These are phyloP conservation scores for Gyromitra esculenta DNA, from an alignment of 2,329 filamentous ascomycete species.

Conservation along the genomic window DNA sequence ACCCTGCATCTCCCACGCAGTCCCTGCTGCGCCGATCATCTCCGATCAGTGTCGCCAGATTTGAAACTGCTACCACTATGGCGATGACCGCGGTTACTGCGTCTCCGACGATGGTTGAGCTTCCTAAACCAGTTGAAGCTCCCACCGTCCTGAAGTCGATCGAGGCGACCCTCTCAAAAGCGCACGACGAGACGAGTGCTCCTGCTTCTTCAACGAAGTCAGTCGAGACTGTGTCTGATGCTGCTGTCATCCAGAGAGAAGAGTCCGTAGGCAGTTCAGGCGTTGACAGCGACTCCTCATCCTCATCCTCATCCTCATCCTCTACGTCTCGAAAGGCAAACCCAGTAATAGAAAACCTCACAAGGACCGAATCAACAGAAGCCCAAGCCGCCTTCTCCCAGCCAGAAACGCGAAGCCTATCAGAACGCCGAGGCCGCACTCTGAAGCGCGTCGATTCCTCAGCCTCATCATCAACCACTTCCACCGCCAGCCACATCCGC, in stretches of 20 bases:
- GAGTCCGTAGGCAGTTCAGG: constrained; percentile 2
- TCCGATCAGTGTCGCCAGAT: constrained; percentile 35
- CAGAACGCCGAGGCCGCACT: constrained; percentile 36
- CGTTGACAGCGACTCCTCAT: neutral
- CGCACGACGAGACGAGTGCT: constrained; percentile 23
- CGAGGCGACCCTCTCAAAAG: neutral
- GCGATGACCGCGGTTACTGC: constrained; percentile 30
- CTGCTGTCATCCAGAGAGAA: constrained; percentile 3
- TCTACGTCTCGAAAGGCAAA: neutral
- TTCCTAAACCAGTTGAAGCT: constrained; percentile 38
- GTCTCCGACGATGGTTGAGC: constrained; percentile 40
- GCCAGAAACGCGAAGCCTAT: constrained; percentile 19
- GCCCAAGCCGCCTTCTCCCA: constrained; percentile 16
- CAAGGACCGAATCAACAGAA: constrained; percentile 12
- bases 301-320: too few relatives aligned
- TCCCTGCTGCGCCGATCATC: constrained; percentile 37
- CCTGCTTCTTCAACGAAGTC: constrained; percentile 8
- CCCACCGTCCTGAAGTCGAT: constrained; percentile 3
- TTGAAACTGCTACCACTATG: constrained; percentile 46
- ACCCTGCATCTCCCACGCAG: constrained; percentile 25
- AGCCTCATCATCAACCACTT: neutral
- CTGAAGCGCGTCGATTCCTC: constrained; percentile 37
- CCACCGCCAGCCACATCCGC: neutral
- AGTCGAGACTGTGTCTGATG: constrained; percentile 13
- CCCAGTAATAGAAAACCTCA: neutral